Conservation (phyloP, 2,329 filamentous ascomycete genomes). For the Fusarium caatingaense region DNA sequence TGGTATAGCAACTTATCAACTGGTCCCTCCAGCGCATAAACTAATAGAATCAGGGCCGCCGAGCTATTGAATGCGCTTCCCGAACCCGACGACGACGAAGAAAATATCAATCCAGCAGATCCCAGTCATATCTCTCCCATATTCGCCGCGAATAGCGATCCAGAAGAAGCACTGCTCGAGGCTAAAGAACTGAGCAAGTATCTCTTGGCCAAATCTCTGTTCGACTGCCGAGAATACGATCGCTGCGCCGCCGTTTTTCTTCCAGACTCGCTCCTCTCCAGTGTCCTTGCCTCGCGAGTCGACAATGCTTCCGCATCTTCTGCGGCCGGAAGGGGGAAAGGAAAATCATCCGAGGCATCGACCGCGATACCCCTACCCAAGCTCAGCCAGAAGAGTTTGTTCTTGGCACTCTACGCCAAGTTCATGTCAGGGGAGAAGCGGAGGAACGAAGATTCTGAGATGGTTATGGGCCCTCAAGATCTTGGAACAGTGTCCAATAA, state of each 20-base stretch:
- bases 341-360: constrained; percentile 45
- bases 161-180: constrained; percentile 80
- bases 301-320: constrained; percentile 51
- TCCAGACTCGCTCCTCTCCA: constrained; percentile 80
- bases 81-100: constrained; percentile 68
- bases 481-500: constrained; percentile 86
- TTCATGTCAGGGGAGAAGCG: constrained; percentile 94
- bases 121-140: constrained; percentile 59
- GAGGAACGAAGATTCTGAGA: constrained; percentile 96
- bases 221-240: constrained; percentile 95
- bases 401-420: constrained; percentile 91
- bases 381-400: constrained; percentile 91
- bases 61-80: constrained; percentile 90
- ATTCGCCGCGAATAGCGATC: constrained; percentile 70
- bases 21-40: neutral
- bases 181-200: constrained; percentile 84
- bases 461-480: constrained; percentile 94
- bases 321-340: constrained; percentile 72
- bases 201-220: constrained; percentile 90
- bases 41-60: constrained; percentile 76
- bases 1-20: constrained; percentile 68
- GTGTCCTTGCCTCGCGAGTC: constrained; percentile 66
- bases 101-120: constrained; percentile 46
- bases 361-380: constrained; percentile 57
- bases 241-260: constrained; percentile 91